A percentile compares a stretch with the other conserved stretches of the same genome.
Conservation (phyloP, 2,329 filamentous ascomycete species). For the Lasiodiplodia hormozganensis region DNA sequence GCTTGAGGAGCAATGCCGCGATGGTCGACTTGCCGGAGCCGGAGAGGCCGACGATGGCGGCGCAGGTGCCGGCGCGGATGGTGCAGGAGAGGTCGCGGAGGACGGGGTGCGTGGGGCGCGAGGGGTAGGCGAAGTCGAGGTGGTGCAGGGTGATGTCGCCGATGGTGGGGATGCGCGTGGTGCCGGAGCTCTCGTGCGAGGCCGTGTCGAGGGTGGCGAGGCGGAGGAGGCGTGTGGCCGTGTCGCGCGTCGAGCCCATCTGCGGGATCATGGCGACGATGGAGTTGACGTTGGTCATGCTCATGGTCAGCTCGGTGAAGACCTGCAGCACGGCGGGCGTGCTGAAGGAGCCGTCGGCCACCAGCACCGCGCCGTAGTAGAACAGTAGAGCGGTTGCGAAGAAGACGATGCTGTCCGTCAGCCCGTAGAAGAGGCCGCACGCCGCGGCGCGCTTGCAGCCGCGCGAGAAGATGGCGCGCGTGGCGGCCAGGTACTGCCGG, state of each 20-base stretch:
- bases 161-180: conserved; percentile 49
- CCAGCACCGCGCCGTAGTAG: conserved; percentile 77
- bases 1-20: conserved; percentile 73
- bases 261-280: conserved; percentile 81
- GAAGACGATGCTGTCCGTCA: conserved; percentile 75
- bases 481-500: conserved; percentile 64
- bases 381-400: conserved; percentile 82
- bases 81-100: conserved; percentile 71
- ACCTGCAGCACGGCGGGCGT: conserved; percentile 73
- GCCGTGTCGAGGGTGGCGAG: conserved; percentile 64
- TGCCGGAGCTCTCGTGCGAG: conserved; percentile 66
- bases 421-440: conserved; percentile 75
- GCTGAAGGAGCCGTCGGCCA: conserved; percentile 57
- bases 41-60: conserved; percentile 81
- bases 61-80: conserved; percentile 69
- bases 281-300: conserved; percentile 73
- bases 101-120: conserved; percentile 59
- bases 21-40: conserved; percentile 94
- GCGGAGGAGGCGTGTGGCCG: conserved; percentile 74
- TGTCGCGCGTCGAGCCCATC: conserved; percentile 74
- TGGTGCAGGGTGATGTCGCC: conserved; percentile 66
- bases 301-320: conserved; percentile 83
- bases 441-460: conserved; percentile 72
- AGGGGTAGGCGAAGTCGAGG: conserved; percentile 76
- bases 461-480: conserved; percentile 60